These are phyloP conservation scores for Colletotrichum phormii DNA, from an alignment of 2,329 filamentous ascomycete genomes.

Conservation along the genomic window DNA sequence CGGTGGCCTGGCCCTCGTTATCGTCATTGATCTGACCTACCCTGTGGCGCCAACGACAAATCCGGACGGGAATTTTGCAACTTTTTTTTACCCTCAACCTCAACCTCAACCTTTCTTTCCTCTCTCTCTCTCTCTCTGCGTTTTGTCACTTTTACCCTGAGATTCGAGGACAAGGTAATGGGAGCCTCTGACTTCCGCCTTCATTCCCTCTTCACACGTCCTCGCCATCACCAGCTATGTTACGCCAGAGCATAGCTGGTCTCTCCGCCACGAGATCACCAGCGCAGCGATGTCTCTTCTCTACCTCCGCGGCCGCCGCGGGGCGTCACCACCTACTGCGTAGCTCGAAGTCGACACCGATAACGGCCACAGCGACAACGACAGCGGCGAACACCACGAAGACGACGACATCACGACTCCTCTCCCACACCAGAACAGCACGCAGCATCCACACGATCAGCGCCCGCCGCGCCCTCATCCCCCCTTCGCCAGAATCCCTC, in stretches of 20 bases:
- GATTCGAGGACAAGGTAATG: slow-evolving; percentile 23
- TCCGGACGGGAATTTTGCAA: slow-evolving; percentile 5
- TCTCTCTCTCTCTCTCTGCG: background rate
- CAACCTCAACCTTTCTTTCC: background rate
- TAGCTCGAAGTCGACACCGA: background rate
- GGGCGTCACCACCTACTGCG: slow-evolving; percentile 12
- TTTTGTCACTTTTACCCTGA: background rate
- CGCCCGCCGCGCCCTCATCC: slow-evolving; percentile 74
- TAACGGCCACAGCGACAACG: background rate
- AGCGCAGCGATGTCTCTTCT: slow-evolving; percentile 31
- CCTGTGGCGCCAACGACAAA: slow-evolving; percentile 3
- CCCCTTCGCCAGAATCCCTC: slow-evolving; percentile 82
- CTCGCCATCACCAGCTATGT: slow-evolving; percentile 39
- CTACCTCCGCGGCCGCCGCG: slow-evolving; percentile 16
- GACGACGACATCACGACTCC: slow-evolving; percentile 10
- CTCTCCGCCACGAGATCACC: slow-evolving; percentile 37
- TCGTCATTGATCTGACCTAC: slow-evolving; percentile 29
- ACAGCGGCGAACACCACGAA: slow-evolving; percentile 8
- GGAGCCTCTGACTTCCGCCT: background rate
- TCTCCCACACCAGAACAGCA: background rate
- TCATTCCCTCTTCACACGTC: background rate
- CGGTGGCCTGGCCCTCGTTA: background rate
- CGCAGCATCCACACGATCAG: slow-evolving; percentile 36
- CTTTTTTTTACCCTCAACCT: background rate
- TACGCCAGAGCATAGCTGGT: slow-evolving; percentile 43